Percentiles rank a stretch among this genome's conserved stretches.
phyloP scores from a whole-genome alignment of 306 rosid genomes.

The Vicia faba region DNA sequence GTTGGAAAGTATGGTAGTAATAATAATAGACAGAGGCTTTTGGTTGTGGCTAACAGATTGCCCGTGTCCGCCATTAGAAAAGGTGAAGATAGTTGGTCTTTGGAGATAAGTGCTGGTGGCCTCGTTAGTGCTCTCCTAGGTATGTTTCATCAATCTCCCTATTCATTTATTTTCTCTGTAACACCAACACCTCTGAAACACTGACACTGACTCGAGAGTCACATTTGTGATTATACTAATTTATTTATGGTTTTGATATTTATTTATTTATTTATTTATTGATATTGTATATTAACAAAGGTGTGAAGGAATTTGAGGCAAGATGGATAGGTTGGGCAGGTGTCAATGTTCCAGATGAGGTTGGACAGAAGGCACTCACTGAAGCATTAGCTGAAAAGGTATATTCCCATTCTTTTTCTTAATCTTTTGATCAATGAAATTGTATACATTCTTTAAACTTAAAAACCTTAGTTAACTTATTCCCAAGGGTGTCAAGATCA shows the following conservation, averaged over 20 bases:
- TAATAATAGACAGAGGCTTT: constrained; percentile 59
- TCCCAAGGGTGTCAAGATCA: too few relatives aligned
- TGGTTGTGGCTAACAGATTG: constrained; percentile 91
- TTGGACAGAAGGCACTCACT: constrained; percentile 70
- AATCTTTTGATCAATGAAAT: not conserved
- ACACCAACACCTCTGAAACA: too few relatives aligned
- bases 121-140: constrained; percentile 94
- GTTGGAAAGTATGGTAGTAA: constrained; percentile 4
- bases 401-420: not conserved
- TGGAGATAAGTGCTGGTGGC: constrained; percentile 88
- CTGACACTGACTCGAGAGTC: too few relatives aligned
- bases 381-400: constrained; percentile 88
- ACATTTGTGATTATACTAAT: too few relatives aligned
- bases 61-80: constrained; percentile 90
- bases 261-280: too few relatives aligned
- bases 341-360: constrained; percentile 78
- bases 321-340: constrained; percentile 99
- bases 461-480: too few relatives aligned
- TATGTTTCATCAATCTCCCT: not conserved
- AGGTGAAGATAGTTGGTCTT: constrained; percentile 78
- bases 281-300: constrained; percentile 38
- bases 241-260: too few relatives aligned
- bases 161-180: too few relatives aligned
- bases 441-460: not conserved
- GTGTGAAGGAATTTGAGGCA: constrained; percentile 90